Base-by-base conservation (phyloP, 148 eudicot genomes). In the Rhododendron kiyosumense region DNA sequence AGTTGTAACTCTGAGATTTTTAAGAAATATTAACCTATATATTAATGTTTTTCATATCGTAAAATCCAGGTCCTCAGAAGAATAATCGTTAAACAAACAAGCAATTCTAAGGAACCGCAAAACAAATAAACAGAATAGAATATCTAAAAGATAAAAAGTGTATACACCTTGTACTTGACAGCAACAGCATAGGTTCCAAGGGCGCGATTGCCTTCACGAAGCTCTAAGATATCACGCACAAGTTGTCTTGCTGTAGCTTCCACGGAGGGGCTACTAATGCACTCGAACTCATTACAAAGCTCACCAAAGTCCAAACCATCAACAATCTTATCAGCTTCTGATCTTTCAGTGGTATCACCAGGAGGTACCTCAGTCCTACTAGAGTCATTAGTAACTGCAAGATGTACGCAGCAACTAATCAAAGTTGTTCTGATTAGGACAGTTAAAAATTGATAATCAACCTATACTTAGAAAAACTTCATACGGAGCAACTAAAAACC, bases 221-320 rank as follows among this genome's bases (percentile, higher is more conserved):
- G 95, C 88, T 97, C 92, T 77, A 97, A 90, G 89, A 97, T 97
- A 78, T 97, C 99, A n/a, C 99, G 95, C 0, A 82, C 99, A 84
- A 97, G 96, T 87, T 94, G 98, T 86, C 98, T 90, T n/a, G 99
- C 99, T 2, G 95, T 94, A 61, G 99, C 94, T 90, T 97, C 98
- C 30, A 97, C 95, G 26, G 88, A 84, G 7, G 99, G 99, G 84
- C 99, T 97, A 86, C 99, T 97, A 34, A 90, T 91, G 90, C 99
- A 97, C 88, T 97, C 98, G 87, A 97, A 97, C 34, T 95, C 98
- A 88, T 97, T 91, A 92, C 99, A 97, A 24, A 97, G 89, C 85
- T 95, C 95, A 28, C 96, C 98, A 82, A 97, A 97, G 85, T 94
- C 89, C 94, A 97, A 87, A 0, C 92, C 92, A 85, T 97, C 99